Evolutionary conservation across 2,329 filamentous ascomycete species (phyloP).

Genomic region (Venturia effusa): DNA sequence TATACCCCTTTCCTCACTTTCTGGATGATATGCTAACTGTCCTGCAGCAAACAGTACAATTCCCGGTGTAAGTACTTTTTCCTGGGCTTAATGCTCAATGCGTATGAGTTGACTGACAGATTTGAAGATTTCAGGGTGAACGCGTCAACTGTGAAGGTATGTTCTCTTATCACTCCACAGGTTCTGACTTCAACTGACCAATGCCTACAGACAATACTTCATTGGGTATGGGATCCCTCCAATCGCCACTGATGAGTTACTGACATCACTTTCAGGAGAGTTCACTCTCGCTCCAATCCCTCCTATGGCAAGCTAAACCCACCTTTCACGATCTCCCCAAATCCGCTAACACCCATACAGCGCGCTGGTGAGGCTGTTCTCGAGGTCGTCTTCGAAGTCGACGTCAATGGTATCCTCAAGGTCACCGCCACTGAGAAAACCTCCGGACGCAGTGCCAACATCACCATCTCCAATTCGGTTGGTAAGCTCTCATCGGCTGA

Average conservation of each 20-base stretch:
- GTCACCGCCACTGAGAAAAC: constrained; percentile 99
- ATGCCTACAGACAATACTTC: constrained; percentile 64
- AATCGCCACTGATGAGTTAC: too few relatives aligned
- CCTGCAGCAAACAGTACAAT: constrained; percentile 48
- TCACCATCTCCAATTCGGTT: constrained; percentile 99
- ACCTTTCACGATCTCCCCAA: neutral
- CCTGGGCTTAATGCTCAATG: too few relatives aligned
- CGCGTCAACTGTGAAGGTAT: constrained; percentile 81
- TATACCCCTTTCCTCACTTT: neutral
- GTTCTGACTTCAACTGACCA: neutral
- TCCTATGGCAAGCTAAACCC: constrained; percentile 49
- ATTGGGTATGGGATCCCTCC: too few relatives aligned
- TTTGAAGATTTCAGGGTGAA: constrained; percentile 94
- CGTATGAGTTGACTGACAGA: too few relatives aligned
- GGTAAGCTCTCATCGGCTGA: constrained; percentile 91
- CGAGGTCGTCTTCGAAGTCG: constrained; percentile 97
- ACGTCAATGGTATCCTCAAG: constrained; percentile 99
- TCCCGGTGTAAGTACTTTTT: constrained; percentile 6
- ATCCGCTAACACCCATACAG: neutral
- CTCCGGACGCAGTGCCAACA: constrained; percentile 95
- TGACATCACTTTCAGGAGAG: too few relatives aligned
- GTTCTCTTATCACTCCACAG: neutral
- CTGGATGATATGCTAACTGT: neutral
- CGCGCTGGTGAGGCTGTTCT: constrained; percentile 85
- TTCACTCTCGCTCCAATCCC: constrained; percentile 88